These are phyloP conservation scores for Trichoderma koningii DNA, from an alignment of 2,329 filamentous ascomycete species.

Conservation along the genomic window DNA sequence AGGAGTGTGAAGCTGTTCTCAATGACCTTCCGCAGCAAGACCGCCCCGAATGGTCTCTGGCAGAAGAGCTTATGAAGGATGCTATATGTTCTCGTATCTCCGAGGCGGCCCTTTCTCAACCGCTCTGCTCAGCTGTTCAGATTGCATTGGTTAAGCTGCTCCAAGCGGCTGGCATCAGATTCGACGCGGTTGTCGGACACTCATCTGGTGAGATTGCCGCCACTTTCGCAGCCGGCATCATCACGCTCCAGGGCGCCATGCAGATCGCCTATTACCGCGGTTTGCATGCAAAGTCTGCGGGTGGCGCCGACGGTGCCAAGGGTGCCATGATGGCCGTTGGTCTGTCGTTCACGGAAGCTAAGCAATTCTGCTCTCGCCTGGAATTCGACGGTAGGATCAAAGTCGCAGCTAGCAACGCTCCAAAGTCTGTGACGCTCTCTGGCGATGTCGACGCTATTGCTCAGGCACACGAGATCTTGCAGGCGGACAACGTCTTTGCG, in stretches of 20 bases:
- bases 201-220: slow-evolving; percentile 40
- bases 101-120: slow-evolving; percentile 32
- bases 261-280: slow-evolving; percentile 33
- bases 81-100: background rate
- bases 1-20: background rate
- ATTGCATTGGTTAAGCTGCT: slow-evolving; percentile 32
- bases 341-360: slow-evolving; percentile 18
- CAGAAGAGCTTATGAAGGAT: background rate
- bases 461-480: background rate
- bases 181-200: slow-evolving; percentile 31
- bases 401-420: slow-evolving; percentile 2
- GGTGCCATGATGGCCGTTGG: slow-evolving; percentile 33
- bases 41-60: background rate
- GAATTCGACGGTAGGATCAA: background rate
- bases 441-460: slow-evolving; percentile 5
- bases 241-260: slow-evolving; percentile 25
- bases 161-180: slow-evolving; percentile 20
- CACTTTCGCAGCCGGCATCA: slow-evolving; percentile 35
- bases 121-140: slow-evolving; percentile 31
- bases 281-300: background rate
- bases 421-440: background rate
- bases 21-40: background rate
- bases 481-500: background rate
- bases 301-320: slow-evolving; percentile 23
- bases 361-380: background rate